Conservation (phyloP, 305 asterid species). For the Solanum hybrid region DNA sequence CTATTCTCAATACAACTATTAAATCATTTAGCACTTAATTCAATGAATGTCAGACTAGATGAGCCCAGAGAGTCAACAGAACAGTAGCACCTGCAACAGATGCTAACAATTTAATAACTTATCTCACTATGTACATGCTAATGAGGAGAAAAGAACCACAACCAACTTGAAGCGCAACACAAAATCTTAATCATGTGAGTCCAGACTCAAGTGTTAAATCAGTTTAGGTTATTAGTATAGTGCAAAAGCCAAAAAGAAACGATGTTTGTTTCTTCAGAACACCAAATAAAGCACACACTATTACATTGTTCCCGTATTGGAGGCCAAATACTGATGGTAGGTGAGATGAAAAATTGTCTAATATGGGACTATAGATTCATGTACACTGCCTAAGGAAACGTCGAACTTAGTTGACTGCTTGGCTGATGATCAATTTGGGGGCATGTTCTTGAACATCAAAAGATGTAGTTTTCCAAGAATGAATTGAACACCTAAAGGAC, state of each 20-base stretch:
- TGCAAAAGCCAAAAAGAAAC: not conserved
- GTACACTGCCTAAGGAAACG: not conserved
- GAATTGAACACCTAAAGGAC: not conserved
- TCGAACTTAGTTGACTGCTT: not conserved
- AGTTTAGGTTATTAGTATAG: not conserved
- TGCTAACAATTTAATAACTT: not conserved
- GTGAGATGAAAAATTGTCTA: not conserved
- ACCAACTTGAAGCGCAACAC: not conserved
- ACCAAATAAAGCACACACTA: not conserved
- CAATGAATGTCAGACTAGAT: conserved; percentile 8
- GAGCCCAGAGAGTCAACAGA: conserved; percentile 16
- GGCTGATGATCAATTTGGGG: not conserved
- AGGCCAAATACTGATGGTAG: not conserved
- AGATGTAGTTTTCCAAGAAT: not conserved
- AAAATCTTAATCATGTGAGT: not conserved
- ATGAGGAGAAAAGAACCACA: not conserved
- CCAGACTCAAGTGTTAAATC: not conserved
- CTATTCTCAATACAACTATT: conserved; percentile 28
- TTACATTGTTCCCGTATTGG: not conserved
- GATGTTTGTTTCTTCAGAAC: not conserved
- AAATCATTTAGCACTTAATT: conserved; percentile 15
- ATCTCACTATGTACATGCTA: not conserved
- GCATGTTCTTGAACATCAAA: not conserved
- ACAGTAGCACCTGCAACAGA: conserved; percentile 19
- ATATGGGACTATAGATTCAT: not conserved